A percentile compares a stretch with the other conserved stretches of the same genome.
Evolutionary conservation across 306 rosid genomes (phyloP).

Genomic region (Dicorynia guianensis): DNA sequence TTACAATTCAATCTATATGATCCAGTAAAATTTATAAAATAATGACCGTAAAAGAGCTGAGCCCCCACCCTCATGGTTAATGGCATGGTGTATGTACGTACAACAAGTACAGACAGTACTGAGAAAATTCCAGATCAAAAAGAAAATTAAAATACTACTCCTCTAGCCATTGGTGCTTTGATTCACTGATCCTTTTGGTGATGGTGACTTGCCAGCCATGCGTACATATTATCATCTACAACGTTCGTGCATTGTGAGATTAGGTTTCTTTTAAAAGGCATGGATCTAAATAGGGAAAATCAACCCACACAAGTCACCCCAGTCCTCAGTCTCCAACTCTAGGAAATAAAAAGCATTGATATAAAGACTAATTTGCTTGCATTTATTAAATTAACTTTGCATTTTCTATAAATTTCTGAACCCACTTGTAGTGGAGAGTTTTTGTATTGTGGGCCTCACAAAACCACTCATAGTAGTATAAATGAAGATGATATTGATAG

Average conservation of each 20-base stretch:
- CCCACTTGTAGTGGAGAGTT: conserved; percentile 26
- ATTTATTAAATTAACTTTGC: conserved; percentile 15
- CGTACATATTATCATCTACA: conserved; percentile 20
- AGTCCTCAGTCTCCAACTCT: conserved; percentile 37
- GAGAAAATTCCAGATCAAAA: background rate
- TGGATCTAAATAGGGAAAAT: conserved; percentile 39
- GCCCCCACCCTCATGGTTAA: too few relatives aligned
- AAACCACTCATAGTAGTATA: conserved; percentile 23
- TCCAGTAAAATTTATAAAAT: too few relatives aligned
- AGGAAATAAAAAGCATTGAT: conserved; percentile 7
- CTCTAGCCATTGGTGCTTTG: conserved; percentile 21
- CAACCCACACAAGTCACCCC: conserved; percentile 43
- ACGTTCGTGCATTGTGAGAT: conserved; percentile 41
- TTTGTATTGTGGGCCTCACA: conserved; percentile 51
- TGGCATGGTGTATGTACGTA: background rate
- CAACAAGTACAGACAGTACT: background rate
- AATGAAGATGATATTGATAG: conserved; percentile 41
- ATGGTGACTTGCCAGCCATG: conserved; percentile 57
- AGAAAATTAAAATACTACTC: background rate
- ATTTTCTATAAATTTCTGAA: conserved; percentile 37
- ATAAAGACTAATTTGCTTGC: conserved; percentile 40
- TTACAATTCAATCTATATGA: too few relatives aligned
- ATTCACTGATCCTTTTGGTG: conserved; percentile 24
- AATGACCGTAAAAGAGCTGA: too few relatives aligned
- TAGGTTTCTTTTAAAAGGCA: conserved; percentile 35